Evolutionary conservation across 2,329 filamentous ascomycete genomes (phyloP), one percentile per base, ranked within the genome.

Genomic region (Arachnomyces sp.): DNA sequence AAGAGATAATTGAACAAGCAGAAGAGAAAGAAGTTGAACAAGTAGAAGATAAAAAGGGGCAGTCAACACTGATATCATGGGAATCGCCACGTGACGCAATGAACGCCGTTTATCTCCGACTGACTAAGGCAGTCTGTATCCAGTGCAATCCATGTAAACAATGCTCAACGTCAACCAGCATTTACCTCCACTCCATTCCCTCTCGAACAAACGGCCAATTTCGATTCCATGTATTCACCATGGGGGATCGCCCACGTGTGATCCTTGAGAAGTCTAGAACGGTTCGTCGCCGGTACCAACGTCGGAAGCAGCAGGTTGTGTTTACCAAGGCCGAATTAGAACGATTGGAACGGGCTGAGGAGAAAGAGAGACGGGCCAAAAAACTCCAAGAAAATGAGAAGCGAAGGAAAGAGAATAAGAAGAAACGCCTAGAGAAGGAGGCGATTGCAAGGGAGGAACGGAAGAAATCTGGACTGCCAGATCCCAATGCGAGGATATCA

Each of bases 311-410:
- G 40, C 53, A 53, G 12, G 54, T 62, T 38, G 44, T 53, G 29
- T 63, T 62, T 40, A 59, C 54, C 9, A 52, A 57, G 4, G 55
- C 59, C 2, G 54, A 63, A 40, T 55, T 63, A n/a, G 53, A 51
- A 18, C 53, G 55, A 11, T 60, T 63, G 34, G 64, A 67, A 33
- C 62, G 66, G 34, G 62, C 67, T 35, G 60, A 69, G 42, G 60
- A 65, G 25, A 58, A 61, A 29, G 57, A 65, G 36, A 53, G 56
- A 8, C 59, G 59, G 33, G 66, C 65, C 1, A 61, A 68, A 46
- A 62, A 53, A 4, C 51, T 63, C 15, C 55, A 55, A 2, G 61
- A 63, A 8, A 53, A 51, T 30, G 60, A 63, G 41, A 59, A 57
- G 42, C 55, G 49, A 38, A 55, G 60, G 5, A 42, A 55, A 12